Conservation (phyloP, 2,329 filamentous ascomycete species). For the Tolypocladium pustulatum region DNA sequence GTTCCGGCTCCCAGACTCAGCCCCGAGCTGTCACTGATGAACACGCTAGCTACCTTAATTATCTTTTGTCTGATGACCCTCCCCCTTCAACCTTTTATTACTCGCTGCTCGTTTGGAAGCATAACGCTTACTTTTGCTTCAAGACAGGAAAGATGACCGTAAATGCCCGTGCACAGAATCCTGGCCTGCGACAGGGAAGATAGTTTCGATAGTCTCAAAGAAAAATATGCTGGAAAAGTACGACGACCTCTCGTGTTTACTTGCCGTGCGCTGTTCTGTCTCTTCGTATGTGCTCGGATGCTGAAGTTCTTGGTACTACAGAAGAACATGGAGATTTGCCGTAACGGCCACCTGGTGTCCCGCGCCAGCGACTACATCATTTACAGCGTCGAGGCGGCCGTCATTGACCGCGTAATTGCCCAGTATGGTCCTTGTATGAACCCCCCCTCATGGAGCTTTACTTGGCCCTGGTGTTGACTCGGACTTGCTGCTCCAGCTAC, state of each 20-base stretch:
- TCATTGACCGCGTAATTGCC: slow-evolving; percentile 78
- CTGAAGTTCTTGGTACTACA: slow-evolving; percentile 36
- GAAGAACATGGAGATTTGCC: slow-evolving; percentile 79
- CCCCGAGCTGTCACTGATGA: slow-evolving; percentile 85
- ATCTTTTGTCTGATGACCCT: slow-evolving; percentile 66
- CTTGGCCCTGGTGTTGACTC: background rate
- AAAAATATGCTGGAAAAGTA: slow-evolving; percentile 85
- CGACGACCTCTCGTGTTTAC: slow-evolving; percentile 17
- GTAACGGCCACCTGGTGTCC: slow-evolving; percentile 92
- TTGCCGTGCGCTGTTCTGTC: slow-evolving; percentile 4
- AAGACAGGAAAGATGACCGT: slow-evolving; percentile 14
- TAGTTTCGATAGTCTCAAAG: slow-evolving; percentile 68
- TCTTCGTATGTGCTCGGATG: slow-evolving; percentile 18
- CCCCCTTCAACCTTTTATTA: background rate
- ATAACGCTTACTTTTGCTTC: background rate
- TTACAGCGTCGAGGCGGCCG: slow-evolving; percentile 93
- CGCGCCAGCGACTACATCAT: slow-evolving; percentile 97
- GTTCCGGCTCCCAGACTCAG: slow-evolving; percentile 62
- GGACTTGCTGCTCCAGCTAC: slow-evolving; percentile 51
- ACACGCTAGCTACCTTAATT: slow-evolving; percentile 93
- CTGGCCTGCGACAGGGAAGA: slow-evolving; percentile 90
- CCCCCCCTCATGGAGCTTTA: slow-evolving; percentile 1
- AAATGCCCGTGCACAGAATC: slow-evolving; percentile 48
- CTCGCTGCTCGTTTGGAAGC: background rate
- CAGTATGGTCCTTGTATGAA: slow-evolving; percentile 79